Conservation (phyloP, 2,329 filamentous ascomycete species). For the Conoideocrella luteorostrata region DNA sequence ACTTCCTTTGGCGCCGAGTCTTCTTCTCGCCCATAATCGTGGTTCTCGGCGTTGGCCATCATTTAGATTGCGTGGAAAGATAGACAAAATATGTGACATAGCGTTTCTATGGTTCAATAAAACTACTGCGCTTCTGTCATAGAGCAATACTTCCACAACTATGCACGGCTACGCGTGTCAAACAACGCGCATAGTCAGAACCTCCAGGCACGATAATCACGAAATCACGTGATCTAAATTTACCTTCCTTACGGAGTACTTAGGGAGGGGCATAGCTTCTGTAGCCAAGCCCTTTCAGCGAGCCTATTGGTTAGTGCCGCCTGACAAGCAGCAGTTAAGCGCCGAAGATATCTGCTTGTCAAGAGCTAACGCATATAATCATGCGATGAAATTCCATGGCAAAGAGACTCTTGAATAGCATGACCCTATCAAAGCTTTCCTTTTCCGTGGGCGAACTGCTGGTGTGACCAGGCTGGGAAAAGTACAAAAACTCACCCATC, state of each 20-base stretch:
- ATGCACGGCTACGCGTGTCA: too few species aligned
- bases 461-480: not conserved
- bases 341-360: slow-evolving; percentile 1
- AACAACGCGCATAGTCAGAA: too few species aligned
- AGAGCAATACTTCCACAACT: not conserved
- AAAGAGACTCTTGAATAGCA: not conserved
- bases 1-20: slow-evolving; percentile 5
- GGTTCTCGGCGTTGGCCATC: not conserved
- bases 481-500: slow-evolving; percentile 3
- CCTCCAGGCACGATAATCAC: slow-evolving; percentile 2
- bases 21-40: slow-evolving; percentile 2
- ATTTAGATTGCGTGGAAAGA: not conserved
- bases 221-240: slow-evolving; percentile 7
- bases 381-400: not conserved
- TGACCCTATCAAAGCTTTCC: not conserved
- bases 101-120: not conserved
- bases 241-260: too few species aligned
- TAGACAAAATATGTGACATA: not conserved
- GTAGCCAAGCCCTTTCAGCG: not conserved
- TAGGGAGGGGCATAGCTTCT: too few species aligned
- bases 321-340: slow-evolving; percentile 1
- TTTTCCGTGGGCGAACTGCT: not conserved
- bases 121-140: not conserved
- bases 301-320: not conserved
- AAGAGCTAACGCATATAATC: not conserved